Percentiles rank a stretch among this genome's conserved stretches.
These are phyloP conservation scores for Blastobotrys aristatus DNA, from an alignment of 1,139 yeast species.

Conservation along the genomic window DNA sequence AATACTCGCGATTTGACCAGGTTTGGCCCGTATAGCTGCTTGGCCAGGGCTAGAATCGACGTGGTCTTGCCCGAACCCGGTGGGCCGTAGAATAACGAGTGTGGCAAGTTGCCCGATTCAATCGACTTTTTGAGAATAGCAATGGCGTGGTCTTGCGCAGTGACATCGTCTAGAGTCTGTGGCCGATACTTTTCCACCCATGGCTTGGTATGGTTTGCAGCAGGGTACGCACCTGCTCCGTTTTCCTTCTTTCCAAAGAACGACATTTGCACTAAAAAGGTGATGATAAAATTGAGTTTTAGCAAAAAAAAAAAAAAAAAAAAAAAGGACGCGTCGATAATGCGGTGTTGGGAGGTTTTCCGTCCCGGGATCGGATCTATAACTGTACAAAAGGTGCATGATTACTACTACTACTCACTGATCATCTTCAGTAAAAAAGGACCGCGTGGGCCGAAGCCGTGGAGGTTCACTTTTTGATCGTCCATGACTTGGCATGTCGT, in stretches of 20 bases:
- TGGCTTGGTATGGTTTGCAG: conserved; percentile 34
- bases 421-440: no score
- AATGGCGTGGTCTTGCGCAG: conserved; percentile 90
- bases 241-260: neutral
- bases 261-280: no score
- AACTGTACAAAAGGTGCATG: neutral
- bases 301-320: neutral
- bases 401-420: no score
- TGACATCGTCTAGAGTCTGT: conserved; percentile 70
- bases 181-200: conserved; percentile 89
- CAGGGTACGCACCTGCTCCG: neutral
- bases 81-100: conserved; percentile 82
- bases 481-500: neutral
- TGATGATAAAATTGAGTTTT: no score
- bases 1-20: conserved; percentile 83
- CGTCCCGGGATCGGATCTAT: neutral
- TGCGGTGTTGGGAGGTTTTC: neutral
- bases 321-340: neutral
- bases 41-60: conserved; percentile 83
- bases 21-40: conserved; percentile 84
- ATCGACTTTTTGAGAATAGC: conserved; percentile 76
- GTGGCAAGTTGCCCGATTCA: conserved; percentile 58
- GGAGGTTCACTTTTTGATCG: neutral
- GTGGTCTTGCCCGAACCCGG: conserved; percentile 98
- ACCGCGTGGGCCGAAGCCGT: neutral